A percentile compares a stretch with the other conserved stretches of the same genome.
These are phyloP conservation scores for Meyerozyma carpophila DNA, from an alignment of 1,139 yeast genomes.

Conservation along the genomic window DNA sequence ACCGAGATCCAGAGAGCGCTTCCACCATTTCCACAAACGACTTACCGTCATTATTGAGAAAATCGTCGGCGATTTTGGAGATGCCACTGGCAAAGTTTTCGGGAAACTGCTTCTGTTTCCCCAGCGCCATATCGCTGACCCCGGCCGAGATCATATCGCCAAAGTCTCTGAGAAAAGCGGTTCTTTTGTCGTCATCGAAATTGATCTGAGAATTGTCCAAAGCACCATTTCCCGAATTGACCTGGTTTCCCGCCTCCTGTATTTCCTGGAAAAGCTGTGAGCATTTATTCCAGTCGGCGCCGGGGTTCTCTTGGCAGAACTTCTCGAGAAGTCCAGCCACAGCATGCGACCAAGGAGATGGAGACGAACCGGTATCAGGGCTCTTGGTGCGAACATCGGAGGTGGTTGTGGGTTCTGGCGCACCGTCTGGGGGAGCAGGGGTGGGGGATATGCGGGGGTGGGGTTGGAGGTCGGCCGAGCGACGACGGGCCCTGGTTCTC, in stretches of 20 bases:
- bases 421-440: too few relatives aligned
- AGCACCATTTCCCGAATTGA: too few relatives aligned
- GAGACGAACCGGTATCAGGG: neutral
- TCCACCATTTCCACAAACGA: constrained; percentile 77
- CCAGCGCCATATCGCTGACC: neutral
- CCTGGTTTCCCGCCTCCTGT: neutral
- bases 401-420: neutral
- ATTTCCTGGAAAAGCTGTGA: neutral
- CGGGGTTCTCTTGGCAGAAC: neutral
- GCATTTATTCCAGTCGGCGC: neutral
- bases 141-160: neutral
- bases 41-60: constrained; percentile 68
- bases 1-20: constrained; percentile 55
- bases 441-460: neutral
- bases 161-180: constrained; percentile 1
- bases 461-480: neutral
- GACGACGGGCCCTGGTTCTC: neutral
- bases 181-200: neutral
- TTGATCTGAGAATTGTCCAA: too few relatives aligned
- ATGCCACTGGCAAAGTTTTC: constrained; percentile 11
- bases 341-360: neutral
- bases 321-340: neutral
- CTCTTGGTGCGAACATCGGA: neutral
- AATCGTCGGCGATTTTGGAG: constrained; percentile 69
- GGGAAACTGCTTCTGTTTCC: neutral